Percentiles rank a stretch among this genome's conserved stretches.
Evolutionary conservation across 768 basidiomycete genomes (phyloP).

Genomic region (Mycena epipterygia): DNA sequence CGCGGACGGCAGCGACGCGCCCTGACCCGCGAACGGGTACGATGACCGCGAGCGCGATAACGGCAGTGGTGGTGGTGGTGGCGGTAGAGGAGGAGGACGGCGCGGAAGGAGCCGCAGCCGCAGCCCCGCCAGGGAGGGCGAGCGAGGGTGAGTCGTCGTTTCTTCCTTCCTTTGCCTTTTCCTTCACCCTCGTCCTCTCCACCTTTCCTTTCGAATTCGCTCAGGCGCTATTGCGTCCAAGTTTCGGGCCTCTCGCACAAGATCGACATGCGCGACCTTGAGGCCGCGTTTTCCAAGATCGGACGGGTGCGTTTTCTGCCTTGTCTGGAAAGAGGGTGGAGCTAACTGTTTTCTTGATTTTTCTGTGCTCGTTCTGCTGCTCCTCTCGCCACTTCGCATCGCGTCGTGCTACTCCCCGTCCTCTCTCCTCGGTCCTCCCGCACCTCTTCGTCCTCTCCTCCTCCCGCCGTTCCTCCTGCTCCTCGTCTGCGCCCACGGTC

Average conservation of each 20-base stretch:
- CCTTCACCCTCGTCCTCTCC: no score
- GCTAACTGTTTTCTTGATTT: no score
- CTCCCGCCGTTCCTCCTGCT: no score
- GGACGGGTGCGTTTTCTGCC: conserved; percentile 85
- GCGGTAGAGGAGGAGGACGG: background rate
- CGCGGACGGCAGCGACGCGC: conserved; percentile 67
- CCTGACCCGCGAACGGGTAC: conserved; percentile 63
- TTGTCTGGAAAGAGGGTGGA: no score
- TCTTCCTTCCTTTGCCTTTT: no score
- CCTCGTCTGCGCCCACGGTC: no score
- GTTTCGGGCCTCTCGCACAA: conserved; percentile 64
- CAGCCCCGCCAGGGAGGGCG: conserved; percentile 72
- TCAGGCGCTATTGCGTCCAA: no score
- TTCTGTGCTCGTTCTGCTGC: background rate
- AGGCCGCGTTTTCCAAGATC: conserved; percentile 88
- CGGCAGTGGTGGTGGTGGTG: background rate
- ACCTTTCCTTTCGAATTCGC: background rate
- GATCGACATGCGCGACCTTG: conserved; percentile 87
- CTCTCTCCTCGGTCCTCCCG: no score
- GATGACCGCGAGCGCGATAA: conserved; percentile 52
- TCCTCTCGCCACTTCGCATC: no score
- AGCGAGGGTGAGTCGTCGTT: conserved; percentile 63
- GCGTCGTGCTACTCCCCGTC: background rate
- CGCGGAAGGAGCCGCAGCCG: conserved; percentile 84
- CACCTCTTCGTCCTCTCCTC: no score